Percentiles rank a stretch among this genome's conserved stretches.
These are phyloP conservation scores for Tylopilus rubrobrunneus DNA, from an alignment of 768 basidiomycete species.

Conservation along the genomic window DNA sequence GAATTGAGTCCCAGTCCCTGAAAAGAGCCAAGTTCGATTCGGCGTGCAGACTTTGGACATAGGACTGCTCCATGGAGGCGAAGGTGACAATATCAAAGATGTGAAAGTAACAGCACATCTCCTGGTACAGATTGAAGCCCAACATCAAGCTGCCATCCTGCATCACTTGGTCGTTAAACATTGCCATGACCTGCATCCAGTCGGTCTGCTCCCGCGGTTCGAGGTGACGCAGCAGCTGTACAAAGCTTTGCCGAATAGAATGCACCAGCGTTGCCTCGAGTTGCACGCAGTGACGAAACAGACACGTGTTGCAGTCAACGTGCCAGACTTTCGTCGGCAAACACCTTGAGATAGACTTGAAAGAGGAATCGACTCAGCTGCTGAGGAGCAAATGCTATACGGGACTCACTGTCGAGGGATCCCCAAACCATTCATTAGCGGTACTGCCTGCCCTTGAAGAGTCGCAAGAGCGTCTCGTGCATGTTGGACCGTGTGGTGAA, in stretches of 20 bases:
- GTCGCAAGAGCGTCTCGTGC: constrained; percentile 16
- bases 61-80: constrained; percentile 14
- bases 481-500: constrained; percentile 31
- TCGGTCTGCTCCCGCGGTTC: constrained; percentile 33
- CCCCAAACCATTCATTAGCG: constrained; percentile 27
- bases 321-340: constrained; percentile 25
- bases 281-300: not conserved
- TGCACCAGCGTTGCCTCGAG: constrained; percentile 29
- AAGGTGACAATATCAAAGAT: constrained; percentile 37
- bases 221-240: constrained; percentile 39
- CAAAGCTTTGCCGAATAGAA: constrained; percentile 50
- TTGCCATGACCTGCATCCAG: constrained; percentile 43
- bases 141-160: constrained; percentile 17
- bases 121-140: constrained; percentile 39
- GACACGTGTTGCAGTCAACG: constrained; percentile 7
- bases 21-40: constrained; percentile 22
- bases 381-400: constrained; percentile 19
- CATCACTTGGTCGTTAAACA: constrained; percentile 20
- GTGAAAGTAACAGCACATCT: constrained; percentile 44
- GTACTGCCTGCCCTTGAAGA: constrained; percentile 5
- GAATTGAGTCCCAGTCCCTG: constrained; percentile 27
- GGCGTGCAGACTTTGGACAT: constrained; percentile 7
- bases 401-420: constrained; percentile 2
- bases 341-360: constrained; percentile 28
- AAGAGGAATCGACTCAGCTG: constrained; percentile 27